phyloP scores from a whole-genome alignment of 2,329 filamentous ascomycete species.

The Neonectria coccinea region DNA sequence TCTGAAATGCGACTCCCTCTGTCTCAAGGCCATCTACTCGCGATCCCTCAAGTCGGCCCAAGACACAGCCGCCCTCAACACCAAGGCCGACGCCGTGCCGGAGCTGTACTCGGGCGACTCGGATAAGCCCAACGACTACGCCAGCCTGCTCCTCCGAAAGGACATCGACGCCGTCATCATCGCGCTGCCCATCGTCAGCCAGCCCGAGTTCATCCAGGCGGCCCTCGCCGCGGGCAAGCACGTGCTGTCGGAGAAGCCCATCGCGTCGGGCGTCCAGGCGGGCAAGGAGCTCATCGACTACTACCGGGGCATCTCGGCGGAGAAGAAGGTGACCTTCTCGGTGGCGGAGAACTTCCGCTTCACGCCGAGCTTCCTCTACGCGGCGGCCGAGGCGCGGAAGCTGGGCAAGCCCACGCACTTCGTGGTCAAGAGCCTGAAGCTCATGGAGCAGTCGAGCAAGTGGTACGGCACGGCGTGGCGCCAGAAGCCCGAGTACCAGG shows the following conservation, averaged over 20 bases:
- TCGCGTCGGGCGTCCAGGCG: slow-evolving; percentile 68
- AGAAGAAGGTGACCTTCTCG: slow-evolving; percentile 58
- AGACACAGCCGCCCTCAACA: slow-evolving; percentile 54
- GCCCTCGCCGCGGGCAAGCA: slow-evolving; percentile 75
- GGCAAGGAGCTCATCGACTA: slow-evolving; percentile 56
- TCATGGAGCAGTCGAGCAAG: slow-evolving; percentile 54
- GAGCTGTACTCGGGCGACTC: slow-evolving; percentile 71
- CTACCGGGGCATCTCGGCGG: slow-evolving; percentile 45
- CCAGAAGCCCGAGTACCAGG: slow-evolving; percentile 76
- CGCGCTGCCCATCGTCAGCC: slow-evolving; percentile 71
- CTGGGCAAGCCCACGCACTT: slow-evolving; percentile 60
- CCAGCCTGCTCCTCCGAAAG: slow-evolving; percentile 63
- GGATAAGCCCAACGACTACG: slow-evolving; percentile 57
- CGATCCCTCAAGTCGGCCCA: slow-evolving; percentile 70
- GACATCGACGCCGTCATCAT: slow-evolving; percentile 69
- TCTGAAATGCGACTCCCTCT: slow-evolving; percentile 60
- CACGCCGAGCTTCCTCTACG: slow-evolving; percentile 65
- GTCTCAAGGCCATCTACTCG: slow-evolving; percentile 75
- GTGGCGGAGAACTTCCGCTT: slow-evolving; percentile 83
- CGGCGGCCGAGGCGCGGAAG: slow-evolving; percentile 54
- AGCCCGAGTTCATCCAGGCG: slow-evolving; percentile 69
- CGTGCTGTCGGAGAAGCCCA: slow-evolving; percentile 77
- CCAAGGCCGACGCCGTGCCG: slow-evolving; percentile 44
- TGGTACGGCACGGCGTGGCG: slow-evolving; percentile 71
- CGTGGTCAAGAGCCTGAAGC: slow-evolving; percentile 51